Evolutionary conservation across 257 asterid species (phyloP).

Genomic region (Salvia hispanica): DNA sequence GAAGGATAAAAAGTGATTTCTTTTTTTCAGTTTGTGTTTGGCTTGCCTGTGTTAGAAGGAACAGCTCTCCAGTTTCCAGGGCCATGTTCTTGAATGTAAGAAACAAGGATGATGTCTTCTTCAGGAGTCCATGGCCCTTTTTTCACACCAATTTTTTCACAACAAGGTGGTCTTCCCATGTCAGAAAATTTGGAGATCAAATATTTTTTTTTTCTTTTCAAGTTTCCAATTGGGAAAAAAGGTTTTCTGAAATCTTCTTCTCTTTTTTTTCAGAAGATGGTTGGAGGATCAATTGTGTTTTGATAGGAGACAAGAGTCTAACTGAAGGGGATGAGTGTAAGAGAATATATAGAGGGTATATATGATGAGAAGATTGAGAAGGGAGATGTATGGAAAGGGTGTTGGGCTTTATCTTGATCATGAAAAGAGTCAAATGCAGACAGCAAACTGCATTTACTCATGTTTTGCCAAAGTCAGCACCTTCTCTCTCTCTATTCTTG

Average conservation of each 20-base stretch:
- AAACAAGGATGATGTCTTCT: conserved; percentile 66
- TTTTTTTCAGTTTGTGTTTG: background rate
- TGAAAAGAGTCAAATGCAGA: conserved; percentile 59
- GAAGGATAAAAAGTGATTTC: no score
- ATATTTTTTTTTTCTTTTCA: background rate
- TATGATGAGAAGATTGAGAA: conserved; percentile 45
- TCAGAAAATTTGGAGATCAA: background rate
- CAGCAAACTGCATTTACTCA: conserved; percentile 73
- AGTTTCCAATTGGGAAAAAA: background rate
- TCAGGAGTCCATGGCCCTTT: conserved; percentile 54
- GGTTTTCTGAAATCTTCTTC: background rate
- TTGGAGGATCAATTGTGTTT: conserved; percentile 8
- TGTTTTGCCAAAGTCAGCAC: conserved; percentile 52
- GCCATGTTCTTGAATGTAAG: conserved; percentile 83
- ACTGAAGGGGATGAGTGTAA: conserved; percentile 40
- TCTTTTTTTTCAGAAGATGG: background rate
- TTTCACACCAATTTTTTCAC: conserved; percentile 71
- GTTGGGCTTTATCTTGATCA: conserved; percentile 8
- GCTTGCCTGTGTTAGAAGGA: conserved; percentile 69
- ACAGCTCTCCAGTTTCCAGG: conserved; percentile 86
- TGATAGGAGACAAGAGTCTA: conserved; percentile 47
- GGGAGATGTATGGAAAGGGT: conserved; percentile 23
- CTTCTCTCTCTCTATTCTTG: background rate
- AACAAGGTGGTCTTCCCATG: conserved; percentile 94
- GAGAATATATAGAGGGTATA: conserved; percentile 36